phyloP scores from a whole-genome alignment of 139 green algal species.

The Chlamydomonas incerta region DNA sequence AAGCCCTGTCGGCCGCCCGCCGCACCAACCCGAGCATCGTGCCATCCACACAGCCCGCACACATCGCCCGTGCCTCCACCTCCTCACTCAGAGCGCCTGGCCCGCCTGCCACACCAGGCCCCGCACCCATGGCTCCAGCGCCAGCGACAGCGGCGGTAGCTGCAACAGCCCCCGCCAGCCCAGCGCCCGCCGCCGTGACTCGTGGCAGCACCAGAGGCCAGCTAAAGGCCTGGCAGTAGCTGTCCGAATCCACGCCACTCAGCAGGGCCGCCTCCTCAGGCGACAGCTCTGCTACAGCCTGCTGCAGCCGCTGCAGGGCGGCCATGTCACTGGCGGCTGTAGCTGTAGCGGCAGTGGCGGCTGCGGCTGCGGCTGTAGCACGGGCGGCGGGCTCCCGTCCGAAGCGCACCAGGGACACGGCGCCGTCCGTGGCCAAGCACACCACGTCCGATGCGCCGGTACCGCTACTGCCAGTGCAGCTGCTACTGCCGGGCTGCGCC shows the following conservation, averaged over 20 bases:
- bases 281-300: neutral
- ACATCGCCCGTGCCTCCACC: constrained; percentile 8
- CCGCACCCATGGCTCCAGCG: neutral
- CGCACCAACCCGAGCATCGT: neutral
- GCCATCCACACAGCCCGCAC: constrained; percentile 2
- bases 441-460: neutral
- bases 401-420: neutral
- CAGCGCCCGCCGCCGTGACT: constrained; percentile 5
- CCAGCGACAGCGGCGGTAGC: neutral
- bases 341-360: neutral
- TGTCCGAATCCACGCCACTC: neutral
- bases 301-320: neutral
- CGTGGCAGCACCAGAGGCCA: constrained; percentile 30
- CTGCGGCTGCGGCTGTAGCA: neutral
- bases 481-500: neutral
- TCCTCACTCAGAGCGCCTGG: neutral
- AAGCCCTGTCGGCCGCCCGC: neutral
- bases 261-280: neutral
- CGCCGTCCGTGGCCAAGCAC: constrained; percentile 6
- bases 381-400: too few relatives aligned
- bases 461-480: neutral
- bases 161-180: neutral
- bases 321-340: neutral
- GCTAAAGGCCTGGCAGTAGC: constrained; percentile 8
- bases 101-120: neutral